Evolutionary conservation across 2,329 filamentous ascomycete species (phyloP).

Genomic region (Elsinoe fawcettii): DNA sequence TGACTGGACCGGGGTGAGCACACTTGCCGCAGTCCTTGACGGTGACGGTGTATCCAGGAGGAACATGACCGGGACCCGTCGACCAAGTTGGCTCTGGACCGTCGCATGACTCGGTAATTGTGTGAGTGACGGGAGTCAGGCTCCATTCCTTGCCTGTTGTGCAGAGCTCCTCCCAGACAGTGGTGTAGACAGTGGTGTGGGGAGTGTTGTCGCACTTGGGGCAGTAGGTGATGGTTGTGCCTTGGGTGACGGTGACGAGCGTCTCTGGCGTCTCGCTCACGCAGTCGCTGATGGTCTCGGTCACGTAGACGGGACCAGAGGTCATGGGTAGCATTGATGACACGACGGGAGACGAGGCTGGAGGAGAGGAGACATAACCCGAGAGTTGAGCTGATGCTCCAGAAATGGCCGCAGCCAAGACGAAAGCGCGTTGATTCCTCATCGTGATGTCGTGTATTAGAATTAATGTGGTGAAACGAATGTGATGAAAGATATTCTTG

Average conservation of each 20-base stretch:
- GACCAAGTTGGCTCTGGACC: conserved; percentile 30
- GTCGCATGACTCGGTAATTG: conserved; percentile 31
- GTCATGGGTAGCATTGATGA: conserved; percentile 1
- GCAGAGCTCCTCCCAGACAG: conserved; percentile 29
- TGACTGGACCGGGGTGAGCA: conserved; percentile 27
- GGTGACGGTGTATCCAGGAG: conserved; percentile 30
- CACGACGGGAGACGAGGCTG: conserved; percentile 64
- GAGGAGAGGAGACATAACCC: conserved; percentile 55
- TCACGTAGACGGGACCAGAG: conserved; percentile 23
- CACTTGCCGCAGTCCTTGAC: conserved; percentile 27
- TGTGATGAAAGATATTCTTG: neutral
- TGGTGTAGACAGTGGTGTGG: conserved; percentile 32
- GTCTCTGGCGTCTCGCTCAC: conserved; percentile 24
- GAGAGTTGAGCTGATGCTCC: conserved; percentile 3
- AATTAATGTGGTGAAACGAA: neutral
- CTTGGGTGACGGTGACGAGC: conserved; percentile 30
- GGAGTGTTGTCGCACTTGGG: conserved; percentile 26
- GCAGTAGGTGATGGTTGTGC: conserved; percentile 32
- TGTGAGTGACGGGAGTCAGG: conserved; percentile 28
- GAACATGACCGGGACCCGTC: conserved; percentile 27
- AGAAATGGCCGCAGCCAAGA: conserved; percentile 6
- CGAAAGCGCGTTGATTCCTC: conserved; percentile 6
- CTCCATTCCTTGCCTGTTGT: conserved; percentile 24
- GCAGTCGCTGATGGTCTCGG: conserved; percentile 29
- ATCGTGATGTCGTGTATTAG: conserved; percentile 1